Conservation (phyloP, 306 rosid genomes). For the Begonia masoniana region DNA sequence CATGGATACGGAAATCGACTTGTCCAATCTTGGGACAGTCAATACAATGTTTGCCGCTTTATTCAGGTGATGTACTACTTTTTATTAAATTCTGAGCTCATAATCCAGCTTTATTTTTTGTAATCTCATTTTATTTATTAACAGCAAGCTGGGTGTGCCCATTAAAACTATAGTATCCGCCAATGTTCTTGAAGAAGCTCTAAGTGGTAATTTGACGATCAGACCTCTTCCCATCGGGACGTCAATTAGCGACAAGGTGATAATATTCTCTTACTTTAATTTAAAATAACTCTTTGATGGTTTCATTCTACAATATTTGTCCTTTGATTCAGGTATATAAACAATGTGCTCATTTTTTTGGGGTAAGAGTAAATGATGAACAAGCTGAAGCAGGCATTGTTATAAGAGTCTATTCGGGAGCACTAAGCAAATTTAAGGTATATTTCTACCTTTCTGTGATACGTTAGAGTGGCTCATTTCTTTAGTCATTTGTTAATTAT, state of each 20-base stretch:
- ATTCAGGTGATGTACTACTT: constrained; percentile 63
- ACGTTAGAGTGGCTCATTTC: constrained; percentile 2
- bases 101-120: background rate
- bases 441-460: constrained; percentile 5
- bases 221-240: constrained; percentile 97
- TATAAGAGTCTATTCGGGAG: constrained; percentile 70
- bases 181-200: constrained; percentile 97
- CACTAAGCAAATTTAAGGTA: constrained; percentile 98
- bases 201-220: constrained; percentile 85
- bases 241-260: constrained; percentile 97
- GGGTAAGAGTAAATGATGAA: constrained; percentile 79
- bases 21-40: constrained; percentile 97
- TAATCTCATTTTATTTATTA: constrained; percentile 24
- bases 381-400: constrained; percentile 88
- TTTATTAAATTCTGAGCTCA: constrained; percentile 12
- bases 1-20: constrained; percentile 98
- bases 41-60: constrained; percentile 98
- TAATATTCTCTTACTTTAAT: constrained; percentile 5
- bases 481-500: constrained; percentile 8
- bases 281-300: background rate
- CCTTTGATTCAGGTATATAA: constrained; percentile 73
- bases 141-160: constrained; percentile 97
- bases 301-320: constrained; percentile 14
- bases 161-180: constrained; percentile 97
- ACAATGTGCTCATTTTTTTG: constrained; percentile 93